Evolutionary conservation across 768 basidiomycete species (phyloP), one percentile per base, ranked within the genome.

Genomic region (Daedaleopsis nitida): DNA sequence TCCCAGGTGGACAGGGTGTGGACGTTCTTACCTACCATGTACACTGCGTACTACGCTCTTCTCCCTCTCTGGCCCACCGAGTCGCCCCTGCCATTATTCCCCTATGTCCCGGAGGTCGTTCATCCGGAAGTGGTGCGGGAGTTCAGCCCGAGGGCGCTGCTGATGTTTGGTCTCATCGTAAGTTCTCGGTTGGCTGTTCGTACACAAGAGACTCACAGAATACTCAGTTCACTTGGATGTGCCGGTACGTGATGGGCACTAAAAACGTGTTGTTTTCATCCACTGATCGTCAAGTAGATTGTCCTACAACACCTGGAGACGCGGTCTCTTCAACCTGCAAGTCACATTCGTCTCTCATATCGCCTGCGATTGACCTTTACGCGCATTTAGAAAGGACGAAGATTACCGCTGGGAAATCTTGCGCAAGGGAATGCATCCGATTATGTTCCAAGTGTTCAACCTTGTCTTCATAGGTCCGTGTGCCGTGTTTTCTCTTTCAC

Each of bases 361-460:
- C 17, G 11, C 52, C 10, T 14, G 7, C 3, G 44, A 37, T 10
- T 19, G 2, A 19, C 38, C 52, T n/a, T 47, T 19, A 57, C 24
- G 38, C n/a, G 24, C 9, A 37, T 43, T 10, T 34, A 92, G 90
- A 8, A 80, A 83, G 27, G 92, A 91, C 24, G 94, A 96, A 73
- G 95, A 97, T 73, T 98, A 98, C 69, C 89, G 96, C 27, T 98
- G 96, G 92, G 84, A 78, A 1, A 76, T 94, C 39, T 79, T 97
- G 14, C 85, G 95, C 44, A 72, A 76, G 43, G 79, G 86, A 51
- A 69, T 89, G 4, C 83, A 86, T 14, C 54, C 71, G 1, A 78
- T 78, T 74, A 64, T 84, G 10, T 89, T 89, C 77, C 82, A 86
- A 63, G 60, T 89, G n/a, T 55, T 83, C 34, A 88, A 87, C 73